These are phyloP conservation scores for Fraxinus sp. DNA, from an alignment of 305 asterid species.

Conservation along the genomic window DNA sequence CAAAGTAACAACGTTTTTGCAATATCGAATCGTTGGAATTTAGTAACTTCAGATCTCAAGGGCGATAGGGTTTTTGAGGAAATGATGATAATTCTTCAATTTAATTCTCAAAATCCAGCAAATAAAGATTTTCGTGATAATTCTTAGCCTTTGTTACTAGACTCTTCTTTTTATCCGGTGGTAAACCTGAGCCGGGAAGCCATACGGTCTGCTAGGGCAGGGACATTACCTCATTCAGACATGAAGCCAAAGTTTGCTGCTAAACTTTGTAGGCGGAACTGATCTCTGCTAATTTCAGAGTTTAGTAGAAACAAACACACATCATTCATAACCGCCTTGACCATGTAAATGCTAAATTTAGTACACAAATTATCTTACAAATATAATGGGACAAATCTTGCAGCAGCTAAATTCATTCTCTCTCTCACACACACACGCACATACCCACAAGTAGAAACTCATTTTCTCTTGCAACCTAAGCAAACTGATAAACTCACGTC, in stretches of 20 bases:
- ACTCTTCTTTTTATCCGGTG: no score
- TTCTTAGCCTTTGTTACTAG: neutral
- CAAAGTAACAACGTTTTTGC: neutral
- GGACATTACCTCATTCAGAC: neutral
- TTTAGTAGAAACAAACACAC: neutral
- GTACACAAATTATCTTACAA: slow-evolving; percentile 14
- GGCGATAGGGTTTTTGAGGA: neutral
- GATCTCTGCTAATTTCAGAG: neutral
- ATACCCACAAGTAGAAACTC: neutral
- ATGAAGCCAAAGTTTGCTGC: slow-evolving; percentile 23
- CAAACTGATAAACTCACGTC: neutral
- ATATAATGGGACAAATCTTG: slow-evolving; percentile 29
- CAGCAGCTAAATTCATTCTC: neutral
- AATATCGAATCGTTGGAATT: neutral
- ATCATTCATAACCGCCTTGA: neutral
- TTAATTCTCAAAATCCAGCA: neutral
- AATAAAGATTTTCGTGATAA: neutral
- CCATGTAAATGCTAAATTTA: neutral
- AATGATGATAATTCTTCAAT: neutral
- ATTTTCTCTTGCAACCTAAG: slow-evolving; percentile 2
- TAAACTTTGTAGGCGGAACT: neutral
- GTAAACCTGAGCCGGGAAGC: no score
- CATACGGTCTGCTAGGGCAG: neutral
- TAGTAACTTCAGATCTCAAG: neutral
- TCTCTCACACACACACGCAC: neutral